Conservation (phyloP, 1,284 basidiomycete species). For the Melanopsichium pennsylvanicum region DNA sequence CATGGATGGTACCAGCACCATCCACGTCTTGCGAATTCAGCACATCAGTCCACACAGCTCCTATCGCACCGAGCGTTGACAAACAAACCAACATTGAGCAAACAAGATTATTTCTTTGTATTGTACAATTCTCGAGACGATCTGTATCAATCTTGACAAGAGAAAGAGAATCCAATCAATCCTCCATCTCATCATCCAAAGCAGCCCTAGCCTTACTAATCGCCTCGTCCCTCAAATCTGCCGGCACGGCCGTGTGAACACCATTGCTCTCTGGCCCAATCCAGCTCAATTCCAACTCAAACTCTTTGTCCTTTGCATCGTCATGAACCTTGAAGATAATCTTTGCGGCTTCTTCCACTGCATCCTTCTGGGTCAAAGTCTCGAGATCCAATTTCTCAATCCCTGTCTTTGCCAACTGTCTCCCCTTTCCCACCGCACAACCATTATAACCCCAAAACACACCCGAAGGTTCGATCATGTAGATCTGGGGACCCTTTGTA, state of each 20-base stretch:
- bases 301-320: slow-evolving; percentile 95
- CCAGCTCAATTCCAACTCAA: slow-evolving; percentile 98
- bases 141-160: no score
- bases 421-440: slow-evolving; percentile 89
- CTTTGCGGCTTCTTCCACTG: slow-evolving; percentile 62
- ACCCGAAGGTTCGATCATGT: slow-evolving; percentile 93
- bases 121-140: no score
- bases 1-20: no score
- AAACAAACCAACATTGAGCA: no score
- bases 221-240: slow-evolving; percentile 81
- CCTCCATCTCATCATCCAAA: slow-evolving; percentile 83
- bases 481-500: slow-evolving; percentile 76
- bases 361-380: slow-evolving; percentile 72
- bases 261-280: slow-evolving; percentile 84
- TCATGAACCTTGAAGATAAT: slow-evolving; percentile 94
- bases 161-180: slow-evolving; percentile 60
- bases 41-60: no score
- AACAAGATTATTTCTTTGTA: no score
- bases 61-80: no score
- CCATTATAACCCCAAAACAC: slow-evolving; percentile 76
- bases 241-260: slow-evolving; percentile 82
- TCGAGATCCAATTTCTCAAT: slow-evolving; percentile 91
- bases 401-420: slow-evolving; percentile 96
- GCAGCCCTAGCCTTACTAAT: slow-evolving; percentile 87
- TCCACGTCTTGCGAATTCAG: no score